Evolutionary conservation across 495 filamentous ascomycete species (phyloP), one percentile per base, ranked within the genome.

Genomic region (Neurospora sp.): DNA sequence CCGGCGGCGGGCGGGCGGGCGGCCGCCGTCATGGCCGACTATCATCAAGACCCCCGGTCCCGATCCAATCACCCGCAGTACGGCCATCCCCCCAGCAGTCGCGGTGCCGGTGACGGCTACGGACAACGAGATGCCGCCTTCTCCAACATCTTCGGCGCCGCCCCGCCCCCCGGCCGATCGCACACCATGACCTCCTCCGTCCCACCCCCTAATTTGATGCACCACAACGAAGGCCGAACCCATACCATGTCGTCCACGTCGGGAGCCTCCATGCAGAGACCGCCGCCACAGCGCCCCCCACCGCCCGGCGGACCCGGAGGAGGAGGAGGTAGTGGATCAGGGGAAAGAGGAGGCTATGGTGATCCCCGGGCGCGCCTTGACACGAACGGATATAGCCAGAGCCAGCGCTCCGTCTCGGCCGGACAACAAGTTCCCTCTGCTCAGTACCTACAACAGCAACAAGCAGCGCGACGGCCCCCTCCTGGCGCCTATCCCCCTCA

Each of bases 61-160:
- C 88, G n/a, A 71, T 71, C 80, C 82, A 71, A 85, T 83, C 75
- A 65, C 27, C 53, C 53, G 53, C 85, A 88, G 73, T 91, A 93
- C 81, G 91, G 89, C 74, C 87, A 90, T 79, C 82, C 91, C 41
- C 89, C 91, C 69, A 87, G 53, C 53, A 65, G 53, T 37, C 22
- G 22, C 31, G 27, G 47, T 22, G 35, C 35, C 4, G 45, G 53
- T 65, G 53, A 65, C 53, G 27, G 53, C 53, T 65, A 88, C 79
- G 86, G 87, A 77, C 93, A 96, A 82, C 90, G 96, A 83, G 95
- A 99, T 87, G 94, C 93, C 77, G 96, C 94, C 41, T 99, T 96
- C 82, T 93, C 92, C 71, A 93, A 94, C 83, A 99, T 99, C 76
- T 99, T 99, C 78, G 96, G 96, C 74, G 89, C 90, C 78, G 88